Percentiles rank a stretch among this genome's conserved stretches.
These are phyloP conservation scores for Verbascum thapsus DNA, from an alignment of 257 asterid genomes.

Conservation along the genomic window DNA sequence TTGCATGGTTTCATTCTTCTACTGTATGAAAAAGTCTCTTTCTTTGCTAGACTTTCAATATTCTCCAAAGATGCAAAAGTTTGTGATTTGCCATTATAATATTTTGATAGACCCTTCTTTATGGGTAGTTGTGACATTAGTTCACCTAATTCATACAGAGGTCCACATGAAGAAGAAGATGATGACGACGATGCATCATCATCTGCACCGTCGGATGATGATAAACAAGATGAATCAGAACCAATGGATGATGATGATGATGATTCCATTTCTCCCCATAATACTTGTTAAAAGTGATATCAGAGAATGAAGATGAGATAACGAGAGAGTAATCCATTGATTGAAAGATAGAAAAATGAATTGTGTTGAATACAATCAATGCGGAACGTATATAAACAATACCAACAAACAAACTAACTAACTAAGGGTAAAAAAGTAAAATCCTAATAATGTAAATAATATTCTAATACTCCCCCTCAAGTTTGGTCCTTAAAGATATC, in stretches of 20 bases:
- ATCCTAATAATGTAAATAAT: no score
- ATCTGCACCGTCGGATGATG: slow-evolving; percentile 42
- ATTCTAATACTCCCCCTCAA: no score
- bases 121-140: slow-evolving; percentile 71
- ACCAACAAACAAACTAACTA: no score
- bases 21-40: slow-evolving; percentile 25
- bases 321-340: no score
- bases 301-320: no score
- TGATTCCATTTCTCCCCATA: slow-evolving; percentile 30
- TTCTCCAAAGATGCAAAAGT: slow-evolving; percentile 48
- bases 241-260: slow-evolving; percentile 22
- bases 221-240: slow-evolving; percentile 28
- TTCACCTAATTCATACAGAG: slow-evolving; percentile 48
- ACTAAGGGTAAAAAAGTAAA: no score
- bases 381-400: no score
- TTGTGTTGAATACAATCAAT: no score
- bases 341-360: no score
- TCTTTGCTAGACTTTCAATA: slow-evolving; percentile 65
- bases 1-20: slow-evolving; percentile 58
- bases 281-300: no score
- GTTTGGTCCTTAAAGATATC: no score
- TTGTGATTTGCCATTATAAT: slow-evolving; percentile 58
- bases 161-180: slow-evolving; percentile 38
- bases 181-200: slow-evolving; percentile 43
- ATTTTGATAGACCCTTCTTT: slow-evolving; percentile 68